phyloP scores from a whole-genome alignment of 768 basidiomycete species.

The Rhodotorula babjevae region DNA sequence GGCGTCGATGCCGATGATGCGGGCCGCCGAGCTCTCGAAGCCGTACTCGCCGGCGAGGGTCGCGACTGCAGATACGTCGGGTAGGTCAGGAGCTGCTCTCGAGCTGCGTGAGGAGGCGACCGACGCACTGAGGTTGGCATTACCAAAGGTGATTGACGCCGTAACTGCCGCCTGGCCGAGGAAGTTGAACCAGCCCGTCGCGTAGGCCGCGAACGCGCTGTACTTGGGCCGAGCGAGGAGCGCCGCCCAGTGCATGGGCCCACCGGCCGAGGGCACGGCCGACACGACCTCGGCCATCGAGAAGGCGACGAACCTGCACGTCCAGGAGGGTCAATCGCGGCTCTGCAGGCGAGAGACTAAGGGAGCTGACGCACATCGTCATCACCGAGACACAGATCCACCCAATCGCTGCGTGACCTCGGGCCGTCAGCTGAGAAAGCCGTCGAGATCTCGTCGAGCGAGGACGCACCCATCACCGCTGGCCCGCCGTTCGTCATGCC shows the following conservation, averaged over 20 bases:
- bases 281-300: slow-evolving; percentile 65
- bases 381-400: slow-evolving; percentile 49
- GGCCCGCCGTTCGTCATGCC: slow-evolving; percentile 64
- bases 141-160: slow-evolving; percentile 60
- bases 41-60: slow-evolving; percentile 59
- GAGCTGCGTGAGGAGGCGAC: slow-evolving; percentile 52
- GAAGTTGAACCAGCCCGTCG: slow-evolving; percentile 54
- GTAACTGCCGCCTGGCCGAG: slow-evolving; percentile 65
- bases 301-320: slow-evolving; percentile 57
- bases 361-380: slow-evolving; percentile 51
- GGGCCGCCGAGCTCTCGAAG: slow-evolving; percentile 59
- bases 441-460: too few relatives aligned
- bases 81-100: slow-evolving; percentile 47
- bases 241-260: slow-evolving; percentile 62
- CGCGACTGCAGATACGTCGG: slow-evolving; percentile 53
- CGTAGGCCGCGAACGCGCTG: slow-evolving; percentile 63
- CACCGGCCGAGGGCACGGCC: slow-evolving; percentile 54
- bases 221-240: slow-evolving; percentile 57
- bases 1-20: slow-evolving; percentile 65
- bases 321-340: neutral
- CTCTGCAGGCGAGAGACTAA: too few relatives aligned
- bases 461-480: slow-evolving; percentile 47
- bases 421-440: too few relatives aligned
- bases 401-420: slow-evolving; percentile 48
- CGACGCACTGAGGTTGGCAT: neutral